These are phyloP conservation scores for Epicoccum sorghinum DNA, from an alignment of 2,329 filamentous ascomycete species.

Conservation along the genomic window DNA sequence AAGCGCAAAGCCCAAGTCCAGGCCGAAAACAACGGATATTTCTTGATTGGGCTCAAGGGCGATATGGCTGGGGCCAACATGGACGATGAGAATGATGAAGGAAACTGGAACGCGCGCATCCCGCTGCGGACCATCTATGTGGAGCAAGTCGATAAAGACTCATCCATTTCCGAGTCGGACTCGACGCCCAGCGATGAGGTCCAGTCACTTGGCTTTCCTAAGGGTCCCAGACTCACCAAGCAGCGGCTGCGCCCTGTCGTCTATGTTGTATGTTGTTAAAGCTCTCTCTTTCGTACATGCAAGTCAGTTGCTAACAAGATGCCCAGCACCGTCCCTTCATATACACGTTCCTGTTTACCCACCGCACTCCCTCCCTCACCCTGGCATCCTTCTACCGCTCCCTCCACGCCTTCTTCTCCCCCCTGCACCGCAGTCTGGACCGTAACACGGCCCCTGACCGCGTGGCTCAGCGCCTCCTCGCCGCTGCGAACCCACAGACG, in stretches of 20 bases:
- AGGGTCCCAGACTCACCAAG: constrained; percentile 15
- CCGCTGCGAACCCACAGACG: constrained; percentile 44
- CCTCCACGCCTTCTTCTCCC: constrained; percentile 59
- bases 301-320: background rate
- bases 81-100: constrained; percentile 48
- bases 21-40: constrained; percentile 60
- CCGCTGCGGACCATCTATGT: constrained; percentile 71
- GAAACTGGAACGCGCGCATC: constrained; percentile 56
- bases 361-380: constrained; percentile 61
- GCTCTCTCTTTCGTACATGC: no score
- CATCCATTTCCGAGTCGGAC: constrained; percentile 23
- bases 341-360: constrained; percentile 74
- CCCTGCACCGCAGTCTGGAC: constrained; percentile 54
- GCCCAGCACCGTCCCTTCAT: constrained; percentile 70
- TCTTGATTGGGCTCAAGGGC: constrained; percentile 72
- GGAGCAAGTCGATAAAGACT: constrained; percentile 59
- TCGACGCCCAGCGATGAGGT: constrained; percentile 29
- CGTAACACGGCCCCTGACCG: constrained; percentile 50
- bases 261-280: constrained; percentile 60
- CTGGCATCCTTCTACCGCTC: constrained; percentile 55
- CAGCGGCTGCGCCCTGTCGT: constrained; percentile 68
- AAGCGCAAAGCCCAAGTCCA: constrained; percentile 63
- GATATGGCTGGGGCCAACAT: constrained; percentile 63
- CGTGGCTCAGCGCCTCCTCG: constrained; percentile 52
- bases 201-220: constrained; percentile 18